Base-by-base conservation (phyloP, 192 early-diverging fungal species). In the Thoreauomyces humboldtii region DNA sequence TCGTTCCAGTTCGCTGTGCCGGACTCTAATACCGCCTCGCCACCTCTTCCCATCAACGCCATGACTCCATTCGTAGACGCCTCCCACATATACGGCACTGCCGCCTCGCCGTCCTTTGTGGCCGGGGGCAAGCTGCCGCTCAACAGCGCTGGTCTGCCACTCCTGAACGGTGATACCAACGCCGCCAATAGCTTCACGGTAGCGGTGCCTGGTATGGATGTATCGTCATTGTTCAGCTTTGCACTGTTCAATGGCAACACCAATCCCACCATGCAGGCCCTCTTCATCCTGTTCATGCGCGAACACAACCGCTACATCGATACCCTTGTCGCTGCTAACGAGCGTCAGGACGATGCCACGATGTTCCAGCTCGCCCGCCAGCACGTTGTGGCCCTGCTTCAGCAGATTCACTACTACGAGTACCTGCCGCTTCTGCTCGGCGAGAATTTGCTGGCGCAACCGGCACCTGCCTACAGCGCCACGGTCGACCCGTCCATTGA, bases 331-430 rank as follows among this genome's bases (percentile, higher is more conserved):
- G 28, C 33, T 17, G n/a, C 35, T 12, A 29, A 66, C 42, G 43
- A 63, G 12, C 32, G 27, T 22, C 63, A 47, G 48, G 38, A 32
- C 22, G 73, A 75, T 41, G 77, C 71, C 12, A 15, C 19, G 35
- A 25, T 78, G 9, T 79, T 63, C 42, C 68, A 79, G 32, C 48
- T 61, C 21, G 67, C 68, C 17, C 42, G 77, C 37, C 51, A 54
- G 1, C 73, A 71, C 69, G 77, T 79, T 7, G 77, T 79, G 50
- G 74, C 76, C 2, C 53, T 79, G 9, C 41, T 79, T 25, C 77
- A 79, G 50, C 73, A 69, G 42, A 79, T 76, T 15, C 61, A 70
- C 5, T 59, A 72, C 36, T 42, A 66, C 28, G 38, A 79, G 45
- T 79, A 79, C 36, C 41, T 75, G 9, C 77, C 77, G 38, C 24